Conservation (phyloP, 2,329 filamentous ascomycete genomes). For the Ophiostoma ulmi region DNA sequence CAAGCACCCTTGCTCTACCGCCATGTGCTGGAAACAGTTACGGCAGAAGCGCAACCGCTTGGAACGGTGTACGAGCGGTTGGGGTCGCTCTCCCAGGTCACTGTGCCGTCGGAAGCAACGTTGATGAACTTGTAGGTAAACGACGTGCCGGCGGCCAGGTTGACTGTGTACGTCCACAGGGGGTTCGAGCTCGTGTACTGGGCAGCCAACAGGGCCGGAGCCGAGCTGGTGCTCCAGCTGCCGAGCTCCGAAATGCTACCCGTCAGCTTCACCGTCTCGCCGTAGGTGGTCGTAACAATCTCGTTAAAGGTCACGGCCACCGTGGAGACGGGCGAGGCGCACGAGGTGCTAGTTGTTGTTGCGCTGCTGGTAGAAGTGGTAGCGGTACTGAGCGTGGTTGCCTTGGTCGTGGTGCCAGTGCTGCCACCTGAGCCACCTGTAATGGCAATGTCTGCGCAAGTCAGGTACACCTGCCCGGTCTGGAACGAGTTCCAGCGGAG, state of each 20-base stretch:
- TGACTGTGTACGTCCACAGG: slow-evolving; percentile 56
- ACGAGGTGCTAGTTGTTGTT: background rate
- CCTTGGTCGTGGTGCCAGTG: slow-evolving; percentile 1
- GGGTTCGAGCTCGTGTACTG: slow-evolving; percentile 57
- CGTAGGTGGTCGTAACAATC: slow-evolving; percentile 51
- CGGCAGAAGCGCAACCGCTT: slow-evolving; percentile 13
- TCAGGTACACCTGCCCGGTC: background rate
- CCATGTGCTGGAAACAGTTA: slow-evolving; percentile 19
- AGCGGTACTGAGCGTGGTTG: background rate
- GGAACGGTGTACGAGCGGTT: slow-evolving; percentile 41
- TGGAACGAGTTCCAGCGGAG: slow-evolving; percentile 8
- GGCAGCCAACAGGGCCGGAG: slow-evolving; percentile 52
- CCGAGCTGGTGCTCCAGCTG: slow-evolving; percentile 53
- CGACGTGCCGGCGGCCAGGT: slow-evolving; percentile 49
- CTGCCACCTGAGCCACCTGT: background rate
- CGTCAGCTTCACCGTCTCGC: slow-evolving; percentile 61
- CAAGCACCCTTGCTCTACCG: slow-evolving; percentile 11
- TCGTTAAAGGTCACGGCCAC: slow-evolving; percentile 56
- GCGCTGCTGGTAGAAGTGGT: background rate
- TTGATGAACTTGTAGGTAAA: slow-evolving; percentile 67
- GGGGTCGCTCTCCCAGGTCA: slow-evolving; percentile 61
- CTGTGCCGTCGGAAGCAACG: slow-evolving; percentile 47
- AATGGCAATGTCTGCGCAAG: slow-evolving; percentile 4
- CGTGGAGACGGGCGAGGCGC: slow-evolving; percentile 45
- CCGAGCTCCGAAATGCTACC: slow-evolving; percentile 58